Evolutionary conservation across 352 stramenopile genomes (phyloP), one percentile per base, ranked within the genome.

Genomic region (Globisporangium camurandrum): DNA sequence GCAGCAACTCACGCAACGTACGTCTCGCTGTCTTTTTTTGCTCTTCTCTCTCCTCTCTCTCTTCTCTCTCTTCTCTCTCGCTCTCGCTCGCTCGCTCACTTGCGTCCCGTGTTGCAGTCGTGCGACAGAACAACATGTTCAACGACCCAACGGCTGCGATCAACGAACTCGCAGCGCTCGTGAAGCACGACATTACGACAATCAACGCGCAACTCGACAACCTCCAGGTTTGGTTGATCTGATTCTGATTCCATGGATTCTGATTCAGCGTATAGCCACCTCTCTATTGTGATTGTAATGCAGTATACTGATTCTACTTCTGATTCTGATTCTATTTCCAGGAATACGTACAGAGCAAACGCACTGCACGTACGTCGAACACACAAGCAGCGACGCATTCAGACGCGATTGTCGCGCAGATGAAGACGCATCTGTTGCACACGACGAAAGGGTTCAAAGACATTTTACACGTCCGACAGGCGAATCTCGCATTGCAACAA

Each of bases 71-170:
- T n/a, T n/a, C n/a, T n/a, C n/a, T n/a, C n/a, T n/a, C n/a, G n/a
- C n/a, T n/a, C n/a, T n/a, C 19, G 12, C 41, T 50, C 4, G 31
- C 43, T 20, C 2, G 22, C 22, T 43, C 27, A 3, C 8, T 3
- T 30, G 16, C 12, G 30, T 10, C 24, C 30, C 51, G 19, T 8
- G 14, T 17, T 20, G 20, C 42, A 93, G 82, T 93, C 47, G 79
- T 93, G 30, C 73, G 80, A 31, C 77, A 93, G 62, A 90, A 88
- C 54, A 93, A 88, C 67, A 91, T 93, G 77, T 93, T 93, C 50
- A 91, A 93, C 49, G 82, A 93, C 55, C 82, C 82, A 22, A 88
- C 76, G 0, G 75, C 84, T 52, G 65, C 78, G 34, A 93, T 93
- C 51, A 93, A 93, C 45, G 79, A 87, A 64, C 61, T 91, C 39